phyloP scores from a whole-genome alignment of 2,329 filamentous ascomycete species.

The Myriosclerotinia scirpicola region DNA sequence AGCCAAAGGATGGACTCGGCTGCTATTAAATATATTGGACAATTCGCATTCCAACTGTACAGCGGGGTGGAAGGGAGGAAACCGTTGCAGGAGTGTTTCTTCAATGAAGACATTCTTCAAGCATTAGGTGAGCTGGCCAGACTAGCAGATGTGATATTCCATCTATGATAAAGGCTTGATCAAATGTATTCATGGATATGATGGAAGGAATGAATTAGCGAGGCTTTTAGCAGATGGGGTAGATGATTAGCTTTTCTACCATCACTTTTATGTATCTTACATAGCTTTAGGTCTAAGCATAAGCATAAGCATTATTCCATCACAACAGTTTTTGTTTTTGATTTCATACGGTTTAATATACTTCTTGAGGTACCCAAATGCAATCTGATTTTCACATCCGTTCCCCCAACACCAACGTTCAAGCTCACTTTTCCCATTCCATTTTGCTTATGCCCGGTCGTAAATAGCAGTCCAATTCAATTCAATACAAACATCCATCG shows the following conservation, averaged over 20 bases:
- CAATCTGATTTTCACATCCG: too few species aligned
- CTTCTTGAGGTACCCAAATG: background rate
- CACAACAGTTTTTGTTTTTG: background rate
- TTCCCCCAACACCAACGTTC: too few species aligned
- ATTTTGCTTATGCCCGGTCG: too few species aligned
- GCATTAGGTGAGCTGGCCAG: slow-evolving; percentile 37
- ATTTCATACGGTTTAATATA: background rate
- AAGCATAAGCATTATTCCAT: slow-evolving; percentile 27
- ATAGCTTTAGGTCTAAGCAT: slow-evolving; percentile 34
- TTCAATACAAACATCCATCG: too few species aligned
- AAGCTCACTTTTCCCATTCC: too few species aligned
- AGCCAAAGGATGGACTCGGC: slow-evolving; percentile 33
- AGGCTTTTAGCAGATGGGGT: slow-evolving; percentile 22
- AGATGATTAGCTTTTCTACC: slow-evolving; percentile 21
- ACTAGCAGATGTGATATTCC: slow-evolving; percentile 33
- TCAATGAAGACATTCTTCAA: slow-evolving; percentile 26
- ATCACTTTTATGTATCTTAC: slow-evolving; percentile 33
- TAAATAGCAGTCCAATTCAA: too few species aligned
- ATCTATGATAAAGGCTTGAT: slow-evolving; percentile 20
- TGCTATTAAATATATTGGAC: slow-evolving; percentile 36
- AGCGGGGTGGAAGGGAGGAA: slow-evolving; percentile 40
- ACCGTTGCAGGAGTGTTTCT: slow-evolving; percentile 36
- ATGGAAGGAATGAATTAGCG: slow-evolving; percentile 24
- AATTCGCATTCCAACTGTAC: slow-evolving; percentile 37
- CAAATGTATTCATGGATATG: slow-evolving; percentile 30